Evolutionary conservation across 306 rosid species (phyloP).

Genomic region (Quercus robur): DNA sequence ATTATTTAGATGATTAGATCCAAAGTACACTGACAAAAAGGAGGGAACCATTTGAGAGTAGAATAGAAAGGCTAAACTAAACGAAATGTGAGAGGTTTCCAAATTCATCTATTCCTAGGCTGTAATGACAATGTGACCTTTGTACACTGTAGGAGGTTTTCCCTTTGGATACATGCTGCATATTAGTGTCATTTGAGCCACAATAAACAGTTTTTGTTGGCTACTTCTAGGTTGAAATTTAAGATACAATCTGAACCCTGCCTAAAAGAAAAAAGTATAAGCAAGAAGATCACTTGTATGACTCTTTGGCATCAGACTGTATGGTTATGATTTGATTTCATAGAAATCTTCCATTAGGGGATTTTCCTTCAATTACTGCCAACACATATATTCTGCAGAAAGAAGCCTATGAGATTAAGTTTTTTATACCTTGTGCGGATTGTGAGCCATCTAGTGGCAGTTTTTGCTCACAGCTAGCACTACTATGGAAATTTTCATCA

Average conservation of each 20-base stretch:
- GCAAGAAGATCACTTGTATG: too few species aligned
- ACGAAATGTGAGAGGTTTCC: neutral
- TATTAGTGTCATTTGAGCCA: neutral
- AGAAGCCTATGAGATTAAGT: slow-evolving; percentile 17
- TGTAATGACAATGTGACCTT: slow-evolving; percentile 15
- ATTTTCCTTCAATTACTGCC: slow-evolving; percentile 12
- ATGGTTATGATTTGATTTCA: slow-evolving; percentile 8
- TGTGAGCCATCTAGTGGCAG: slow-evolving; percentile 23
- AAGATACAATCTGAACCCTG: too few species aligned
- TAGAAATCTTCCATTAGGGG: slow-evolving; percentile 18
- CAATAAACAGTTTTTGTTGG: too few species aligned
- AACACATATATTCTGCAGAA: slow-evolving; percentile 17
- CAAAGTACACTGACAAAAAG: slow-evolving; percentile 35
- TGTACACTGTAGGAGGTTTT: slow-evolving; percentile 10
- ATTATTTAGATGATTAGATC: slow-evolving; percentile 28
- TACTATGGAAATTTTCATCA: slow-evolving; percentile 29
- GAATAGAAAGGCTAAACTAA: neutral
- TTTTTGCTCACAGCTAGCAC: slow-evolving; percentile 28
- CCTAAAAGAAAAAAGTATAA: too few species aligned
- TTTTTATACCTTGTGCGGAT: too few species aligned
- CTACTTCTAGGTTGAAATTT: too few species aligned
- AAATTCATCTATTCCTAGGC: slow-evolving; percentile 19
- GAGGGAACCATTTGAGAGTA: neutral
- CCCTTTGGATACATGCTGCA: slow-evolving; percentile 1
- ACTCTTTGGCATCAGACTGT: too few species aligned